phyloP scores from a whole-genome alignment of 176 grass and related monocot species.

The Oryza brachyantha region DNA sequence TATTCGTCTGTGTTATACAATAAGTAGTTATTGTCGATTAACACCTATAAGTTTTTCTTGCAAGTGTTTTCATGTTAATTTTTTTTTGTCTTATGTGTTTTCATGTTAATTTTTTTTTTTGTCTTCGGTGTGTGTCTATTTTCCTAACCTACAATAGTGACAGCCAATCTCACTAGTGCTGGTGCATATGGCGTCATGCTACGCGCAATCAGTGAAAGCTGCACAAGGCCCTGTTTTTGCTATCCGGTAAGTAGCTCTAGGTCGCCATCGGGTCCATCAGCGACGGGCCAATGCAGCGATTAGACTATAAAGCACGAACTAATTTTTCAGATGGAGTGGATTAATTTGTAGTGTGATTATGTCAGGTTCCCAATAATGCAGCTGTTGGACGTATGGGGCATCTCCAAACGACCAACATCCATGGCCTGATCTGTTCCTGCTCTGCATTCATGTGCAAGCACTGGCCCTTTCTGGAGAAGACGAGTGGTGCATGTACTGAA shows the following conservation, averaged over 20 bases:
- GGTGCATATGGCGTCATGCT: not conserved
- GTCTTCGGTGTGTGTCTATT: no score
- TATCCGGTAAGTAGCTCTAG: not conserved
- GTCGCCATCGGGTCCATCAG: not conserved
- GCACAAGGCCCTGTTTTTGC: not conserved
- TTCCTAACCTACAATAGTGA: no score
- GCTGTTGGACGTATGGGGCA: not conserved
- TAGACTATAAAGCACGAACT: not conserved
- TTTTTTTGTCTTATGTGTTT: no score
- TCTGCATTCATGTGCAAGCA: constrained; percentile 24
- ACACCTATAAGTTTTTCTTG: no score
- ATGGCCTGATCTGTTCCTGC: not conserved
- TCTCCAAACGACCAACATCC: not conserved
- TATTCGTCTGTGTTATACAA: no score
- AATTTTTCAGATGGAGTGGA: not conserved
- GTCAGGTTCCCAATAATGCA: constrained; percentile 34
- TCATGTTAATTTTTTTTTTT: no score
- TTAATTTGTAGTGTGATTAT: not conserved
- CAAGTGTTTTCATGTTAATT: no score
- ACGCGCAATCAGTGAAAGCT: not conserved
- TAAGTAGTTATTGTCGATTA: no score
- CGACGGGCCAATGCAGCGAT: not conserved
- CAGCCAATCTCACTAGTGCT: no score
- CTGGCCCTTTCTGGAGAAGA: not conserved
- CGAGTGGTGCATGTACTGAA: not conserved